Evolutionary conservation across 768 basidiomycete species (phyloP).

Genomic region (Mycena vitilis): DNA sequence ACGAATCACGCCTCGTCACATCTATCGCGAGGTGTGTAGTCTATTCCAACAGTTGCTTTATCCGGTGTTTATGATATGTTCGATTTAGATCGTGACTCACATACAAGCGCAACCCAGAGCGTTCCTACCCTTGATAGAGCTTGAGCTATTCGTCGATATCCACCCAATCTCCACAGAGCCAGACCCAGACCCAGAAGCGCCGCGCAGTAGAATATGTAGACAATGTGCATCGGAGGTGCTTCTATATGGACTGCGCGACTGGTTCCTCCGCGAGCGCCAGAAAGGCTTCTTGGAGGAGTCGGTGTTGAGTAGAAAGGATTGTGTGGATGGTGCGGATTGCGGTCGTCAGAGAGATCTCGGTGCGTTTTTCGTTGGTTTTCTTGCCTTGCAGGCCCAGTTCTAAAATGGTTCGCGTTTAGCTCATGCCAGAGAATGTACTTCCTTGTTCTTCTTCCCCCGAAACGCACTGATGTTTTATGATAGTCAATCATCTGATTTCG

Average conservation of each 20-base stretch:
- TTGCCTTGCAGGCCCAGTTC: conserved; percentile 24
- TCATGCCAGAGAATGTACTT: conserved; percentile 79
- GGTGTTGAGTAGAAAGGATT: conserved; percentile 74
- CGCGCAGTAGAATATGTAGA: conserved; percentile 74
- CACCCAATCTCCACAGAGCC: conserved; percentile 66
- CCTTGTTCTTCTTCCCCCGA: conserved; percentile 3
- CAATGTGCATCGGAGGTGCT: conserved; percentile 81
- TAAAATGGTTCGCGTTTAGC: conserved; percentile 48
- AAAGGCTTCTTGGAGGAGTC: conserved; percentile 71
- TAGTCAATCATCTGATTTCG: conserved; percentile 55
- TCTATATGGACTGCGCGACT: conserved; percentile 80
- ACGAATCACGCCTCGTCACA: conserved; percentile 71
- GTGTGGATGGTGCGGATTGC: conserved; percentile 71
- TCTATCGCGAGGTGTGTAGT: conserved; percentile 77
- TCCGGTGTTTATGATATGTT: not conserved
- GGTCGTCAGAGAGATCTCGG: conserved; percentile 73
- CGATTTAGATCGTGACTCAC: conserved; percentile 68
- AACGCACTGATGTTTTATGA: conserved; percentile 7
- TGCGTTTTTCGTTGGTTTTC: conserved; percentile 47
- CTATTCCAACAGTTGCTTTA: conserved; percentile 5
- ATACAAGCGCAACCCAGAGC: conserved; percentile 69
- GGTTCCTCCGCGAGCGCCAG: conserved; percentile 85
- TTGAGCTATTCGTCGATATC: conserved; percentile 77
- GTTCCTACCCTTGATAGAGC: conserved; percentile 75
- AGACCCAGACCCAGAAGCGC: conserved; percentile 67